A percentile compares a stretch with the other conserved stretches of the same genome.
These are phyloP conservation scores for Wickerhamomyces sp. DNA, from an alignment of 1,139 yeast species.

Conservation along the genomic window DNA sequence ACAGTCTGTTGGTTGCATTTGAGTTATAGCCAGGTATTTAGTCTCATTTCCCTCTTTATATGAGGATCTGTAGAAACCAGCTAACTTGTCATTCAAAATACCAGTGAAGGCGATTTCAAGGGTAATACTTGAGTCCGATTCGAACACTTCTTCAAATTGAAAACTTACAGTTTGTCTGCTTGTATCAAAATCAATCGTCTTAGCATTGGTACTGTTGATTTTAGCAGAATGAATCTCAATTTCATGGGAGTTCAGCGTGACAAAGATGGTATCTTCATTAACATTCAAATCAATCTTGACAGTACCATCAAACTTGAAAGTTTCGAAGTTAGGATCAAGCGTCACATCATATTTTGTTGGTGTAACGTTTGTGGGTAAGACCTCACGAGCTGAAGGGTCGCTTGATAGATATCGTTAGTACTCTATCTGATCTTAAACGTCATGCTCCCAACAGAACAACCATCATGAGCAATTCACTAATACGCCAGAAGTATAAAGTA, in stretches of 20 bases:
- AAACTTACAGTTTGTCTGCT: conserved; percentile 64
- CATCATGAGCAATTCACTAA: no score
- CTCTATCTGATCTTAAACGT: no score
- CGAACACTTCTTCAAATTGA: conserved; percentile 45
- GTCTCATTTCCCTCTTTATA: conserved; percentile 58
- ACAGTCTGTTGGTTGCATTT: conserved; percentile 87
- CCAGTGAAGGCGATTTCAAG: conserved; percentile 63
- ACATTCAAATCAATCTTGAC: conserved; percentile 64
- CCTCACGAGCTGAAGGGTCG: conserved; percentile 40
- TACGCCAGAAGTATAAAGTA: no score
- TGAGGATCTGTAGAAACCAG: conserved; percentile 78
- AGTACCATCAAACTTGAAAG: conserved; percentile 65
- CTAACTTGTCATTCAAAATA: conserved; percentile 72
- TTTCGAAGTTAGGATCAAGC: conserved; percentile 68
- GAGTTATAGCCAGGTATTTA: conserved; percentile 72
- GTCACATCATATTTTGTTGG: conserved; percentile 68
- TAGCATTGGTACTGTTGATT: conserved; percentile 33
- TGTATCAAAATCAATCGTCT: conserved; percentile 37
- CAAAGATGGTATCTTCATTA: conserved; percentile 43
- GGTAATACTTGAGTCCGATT: conserved; percentile 36
- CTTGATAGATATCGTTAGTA: conserved; percentile 14
- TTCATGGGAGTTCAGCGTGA: conserved; percentile 55
- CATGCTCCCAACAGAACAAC: no score
- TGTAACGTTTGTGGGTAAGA: conserved; percentile 66
- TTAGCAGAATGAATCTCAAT: conserved; percentile 53